A percentile compares a stretch with the other conserved stretches of the same genome.
Evolutionary conservation across 2,329 filamentous ascomycete genomes (phyloP).

Genomic region (Neophaeococcomyces mojaviensis): DNA sequence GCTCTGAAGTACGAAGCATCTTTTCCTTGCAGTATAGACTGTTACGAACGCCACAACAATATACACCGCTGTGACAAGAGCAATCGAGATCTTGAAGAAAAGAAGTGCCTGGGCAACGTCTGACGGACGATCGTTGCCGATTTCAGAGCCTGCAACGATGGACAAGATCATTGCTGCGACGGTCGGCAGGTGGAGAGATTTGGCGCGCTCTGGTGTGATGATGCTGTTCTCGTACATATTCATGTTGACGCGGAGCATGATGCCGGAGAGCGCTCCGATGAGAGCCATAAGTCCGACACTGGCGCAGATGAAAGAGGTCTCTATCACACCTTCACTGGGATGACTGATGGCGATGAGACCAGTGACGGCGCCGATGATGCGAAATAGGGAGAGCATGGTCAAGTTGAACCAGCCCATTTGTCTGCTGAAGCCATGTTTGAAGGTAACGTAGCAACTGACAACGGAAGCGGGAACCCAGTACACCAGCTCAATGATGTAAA

Average conservation of each 20-base stretch:
- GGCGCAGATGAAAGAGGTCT: slow-evolving; percentile 37
- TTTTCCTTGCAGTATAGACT: too few relatives aligned
- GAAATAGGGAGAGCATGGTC: slow-evolving; percentile 44
- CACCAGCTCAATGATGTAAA: slow-evolving; percentile 27
- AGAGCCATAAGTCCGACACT: slow-evolving; percentile 45
- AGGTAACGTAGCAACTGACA: slow-evolving; percentile 26
- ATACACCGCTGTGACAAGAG: too few relatives aligned
- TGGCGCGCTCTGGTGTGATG: too few relatives aligned
- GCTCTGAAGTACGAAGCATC: too few relatives aligned
- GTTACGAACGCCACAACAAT: too few relatives aligned
- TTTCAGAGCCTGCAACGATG: too few relatives aligned
- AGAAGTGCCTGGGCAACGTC: too few relatives aligned
- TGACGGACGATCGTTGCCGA: too few relatives aligned
- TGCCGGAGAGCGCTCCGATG: slow-evolving; percentile 38
- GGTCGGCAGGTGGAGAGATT: too few relatives aligned
- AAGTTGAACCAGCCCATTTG: slow-evolving; percentile 49
- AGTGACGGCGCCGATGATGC: slow-evolving; percentile 44
- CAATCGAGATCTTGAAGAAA: too few relatives aligned
- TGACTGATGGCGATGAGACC: slow-evolving; percentile 44
- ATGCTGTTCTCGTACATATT: not conserved
- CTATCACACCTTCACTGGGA: slow-evolving; percentile 32
- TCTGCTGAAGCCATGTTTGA: slow-evolving; percentile 32
- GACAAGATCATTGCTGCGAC: too few relatives aligned
- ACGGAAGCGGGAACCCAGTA: slow-evolving; percentile 30
- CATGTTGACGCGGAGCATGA: slow-evolving; percentile 33